Base-by-base conservation (phyloP, 192 early-diverging fungal species). In the Rhizoclosmatium sp. region DNA sequence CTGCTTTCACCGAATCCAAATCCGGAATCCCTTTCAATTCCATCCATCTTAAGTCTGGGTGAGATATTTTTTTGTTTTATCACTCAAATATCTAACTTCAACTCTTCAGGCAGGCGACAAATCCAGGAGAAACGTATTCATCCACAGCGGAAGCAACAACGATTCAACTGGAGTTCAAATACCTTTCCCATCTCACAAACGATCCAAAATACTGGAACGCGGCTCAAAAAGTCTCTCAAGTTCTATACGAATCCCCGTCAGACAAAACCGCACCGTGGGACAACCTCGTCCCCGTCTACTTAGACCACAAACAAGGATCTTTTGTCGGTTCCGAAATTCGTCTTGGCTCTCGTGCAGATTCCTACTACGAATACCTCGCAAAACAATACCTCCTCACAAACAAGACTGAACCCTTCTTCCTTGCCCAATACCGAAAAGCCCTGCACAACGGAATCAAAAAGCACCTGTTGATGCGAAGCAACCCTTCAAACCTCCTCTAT, bases 281-380 rank as follows among this genome's bases (percentile, higher is more conserved):
- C 81, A 94, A 95, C 0, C 81, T 98, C 44, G 93, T 93, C 3
- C 95, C 95, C 5, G 90, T 93, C 64, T 93, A 80, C 70, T 88
- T 95, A 47, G 88, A 85, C 61, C 87, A 91, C 10, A 68, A 88
- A 31, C 85, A 78, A 62, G 93, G 92, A 10, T 23, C 87, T 31
- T 93, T 92, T 76, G 59, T 71, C n/a, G 86, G 89, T 1, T 44
- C 67, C 39, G 89, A 89, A 49, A 89, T 95, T 40, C 84, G 94
- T 31, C 85, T 97, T 44, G 95, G 97, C 2, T 91, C 92, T 19
- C 81, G 90, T 10, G 93, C 93, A 0, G 97, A 99, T 60, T 95
- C 93, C 71, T 99, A 96, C 76, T 99, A 99, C 85, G 93, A 98
- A 88, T 98, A 98, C 82, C 85, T 94, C 61, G 89, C 93, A 39